Evolutionary conservation across 2,329 filamentous ascomycete species (phyloP), one percentile per base, ranked within the genome.

Genomic region (Nigrospora oryzae): DNA sequence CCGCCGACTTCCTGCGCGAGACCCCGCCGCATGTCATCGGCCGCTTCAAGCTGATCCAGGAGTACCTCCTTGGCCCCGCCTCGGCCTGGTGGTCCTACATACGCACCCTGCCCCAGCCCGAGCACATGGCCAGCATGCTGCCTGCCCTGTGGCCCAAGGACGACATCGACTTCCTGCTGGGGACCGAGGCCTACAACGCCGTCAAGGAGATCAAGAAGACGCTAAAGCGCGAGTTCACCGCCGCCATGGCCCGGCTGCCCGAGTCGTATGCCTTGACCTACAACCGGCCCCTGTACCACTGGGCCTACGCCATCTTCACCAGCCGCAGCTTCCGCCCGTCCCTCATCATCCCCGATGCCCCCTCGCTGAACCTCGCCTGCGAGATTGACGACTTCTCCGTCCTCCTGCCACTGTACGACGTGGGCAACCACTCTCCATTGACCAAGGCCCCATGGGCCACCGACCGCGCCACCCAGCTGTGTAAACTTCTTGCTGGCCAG

Each of bases 61-160:
- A 89, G 58, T 81, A 79, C 56, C 67, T 88, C 31, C 62, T 73
- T 2, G 76, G 75, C 1, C 45, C 62, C 2, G 56, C 70, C 2
- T 85, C 84, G 0, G 79, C 77, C 52, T 89, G 85, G 85, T 71
- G 68, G 58, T 74, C 80, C 1, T 89, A 89, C 61, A 76, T 89
- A 51, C 63, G 65, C 11, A 75, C 77, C 0, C 68, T 89, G 0
- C 84, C 85, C 1, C 76, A 79, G 47, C 81, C 82, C 0, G 69
- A 73, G 11, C 64, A 79, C 2, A 53, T 64, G 4, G 56, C 63
- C 5, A 56, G 62, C 1, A 74, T 84, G 67, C 71, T 84, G 13
- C 79, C 83, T 5, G 68, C 81, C 0, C 81, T 81, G 52, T 89
- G 84, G 75, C 68, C 74, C 0, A 68, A 73, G 4, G 73, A 76